phyloP scores from a whole-genome alignment of 164 flowering plant genomes.

The Akebia trifoliata region DNA sequence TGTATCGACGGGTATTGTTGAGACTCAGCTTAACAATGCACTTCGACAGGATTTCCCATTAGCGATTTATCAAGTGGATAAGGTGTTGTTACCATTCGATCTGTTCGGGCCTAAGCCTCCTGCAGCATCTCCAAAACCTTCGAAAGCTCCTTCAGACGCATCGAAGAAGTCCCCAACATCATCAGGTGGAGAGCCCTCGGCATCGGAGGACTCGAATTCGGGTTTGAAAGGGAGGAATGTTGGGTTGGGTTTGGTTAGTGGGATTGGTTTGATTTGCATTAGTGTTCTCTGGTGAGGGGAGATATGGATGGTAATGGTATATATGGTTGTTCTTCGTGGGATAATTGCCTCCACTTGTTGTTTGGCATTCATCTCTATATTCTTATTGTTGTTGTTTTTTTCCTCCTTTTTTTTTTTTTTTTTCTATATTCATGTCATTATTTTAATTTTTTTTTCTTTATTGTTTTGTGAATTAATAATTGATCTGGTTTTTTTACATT shows the following conservation, averaged over 20 bases:
- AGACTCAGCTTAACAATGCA: constrained; percentile 43
- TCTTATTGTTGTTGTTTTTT: background rate
- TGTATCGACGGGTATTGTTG: constrained; percentile 52
- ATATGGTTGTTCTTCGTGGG: background rate
- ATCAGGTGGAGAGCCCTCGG: constrained; percentile 1
- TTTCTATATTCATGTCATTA: background rate
- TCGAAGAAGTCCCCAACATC: constrained; percentile 10
- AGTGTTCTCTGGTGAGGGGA: constrained; percentile 23
- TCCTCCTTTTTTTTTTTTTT: background rate
- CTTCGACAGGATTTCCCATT: constrained; percentile 42
- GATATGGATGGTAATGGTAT: background rate
- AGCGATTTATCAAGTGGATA: constrained; percentile 71
- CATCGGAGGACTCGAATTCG: constrained; percentile 17
- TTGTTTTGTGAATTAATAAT: background rate
- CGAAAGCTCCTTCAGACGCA: constrained; percentile 1
- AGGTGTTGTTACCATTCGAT: constrained; percentile 62
- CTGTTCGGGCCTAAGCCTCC: constrained; percentile 43
- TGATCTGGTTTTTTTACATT: no score
- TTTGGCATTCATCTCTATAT: no score
- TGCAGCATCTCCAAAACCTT: constrained; percentile 28
- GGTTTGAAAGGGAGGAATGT: constrained; percentile 23
- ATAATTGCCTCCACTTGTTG: no score
- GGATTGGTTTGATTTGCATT: constrained; percentile 36
- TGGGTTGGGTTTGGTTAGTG: constrained; percentile 35
- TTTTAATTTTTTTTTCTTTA: background rate